Base-by-base conservation (phyloP, 2,329 filamentous ascomycete genomes). In the Trichoderma arundinaceum region DNA sequence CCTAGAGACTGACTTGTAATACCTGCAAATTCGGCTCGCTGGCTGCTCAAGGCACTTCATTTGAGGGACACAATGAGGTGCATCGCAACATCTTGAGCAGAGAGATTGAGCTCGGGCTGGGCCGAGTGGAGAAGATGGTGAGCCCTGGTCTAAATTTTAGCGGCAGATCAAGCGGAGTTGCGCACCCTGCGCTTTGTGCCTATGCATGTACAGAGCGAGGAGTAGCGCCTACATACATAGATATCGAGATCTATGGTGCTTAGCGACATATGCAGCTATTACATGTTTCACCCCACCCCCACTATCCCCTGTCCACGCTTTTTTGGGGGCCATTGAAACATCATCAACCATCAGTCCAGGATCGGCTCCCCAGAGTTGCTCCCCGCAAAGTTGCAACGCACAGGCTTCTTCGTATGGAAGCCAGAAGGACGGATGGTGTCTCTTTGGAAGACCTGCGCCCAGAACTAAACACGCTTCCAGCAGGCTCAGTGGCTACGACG, bases 131-230 rank as follows among this genome's bases (percentile, higher is more conserved):
- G 46, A 28, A 28, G 22, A 28, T 28, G 22, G 22, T 4, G 22
- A 28, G 22, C 22, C 39, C 60, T 53, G 60, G 41, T 41, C 60
- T 63, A 63, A 46, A 54, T 6, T 17, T 54, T 63, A 63, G 60
- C 49, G 60, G 60, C 60, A 63, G 60, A 63, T 63, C 60, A 52
- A 33, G 39, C 48, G 59, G 17, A 41, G 17, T 15, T 53, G 28
- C 39, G 13, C n/a, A 7, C 13, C 39, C 38, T 15, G 32, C 53
- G 7, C 19, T 43, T 58, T 33, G 3, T 10, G 28, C 22, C 15
- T 22, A 46, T 15, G 7, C 6, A 28, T 28, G 22, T 28, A 28
- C 22, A 3, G 22, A 28, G 22, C 4, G 22, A 2, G 4, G 4
- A 28, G 22, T 22, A 48, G 22, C 7, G 39, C 9, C 1, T 33